Percentiles rank a stretch among this genome's conserved stretches.
phyloP scores from a whole-genome alignment of 1,139 yeast genomes.

The Pichia sp. region DNA sequence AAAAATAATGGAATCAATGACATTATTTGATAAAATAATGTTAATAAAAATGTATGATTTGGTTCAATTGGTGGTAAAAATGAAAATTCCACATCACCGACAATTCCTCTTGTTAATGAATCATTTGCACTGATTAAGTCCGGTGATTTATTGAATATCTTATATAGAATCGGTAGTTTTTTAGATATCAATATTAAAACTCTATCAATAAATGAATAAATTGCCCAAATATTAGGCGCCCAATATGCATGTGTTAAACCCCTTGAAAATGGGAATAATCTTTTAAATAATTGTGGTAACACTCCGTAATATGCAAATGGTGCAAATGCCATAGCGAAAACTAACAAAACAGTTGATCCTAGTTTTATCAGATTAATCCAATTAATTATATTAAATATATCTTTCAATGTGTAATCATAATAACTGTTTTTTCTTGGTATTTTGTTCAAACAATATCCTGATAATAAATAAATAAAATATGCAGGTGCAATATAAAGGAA shows the following conservation, averaged over 20 bases:
- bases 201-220: slow-evolving; percentile 82
- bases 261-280: slow-evolving; percentile 89
- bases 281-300: slow-evolving; percentile 53
- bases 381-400: slow-evolving; percentile 38
- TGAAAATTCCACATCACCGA: slow-evolving; percentile 81
- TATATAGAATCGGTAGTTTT: slow-evolving; percentile 18
- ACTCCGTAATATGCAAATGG: slow-evolving; percentile 69
- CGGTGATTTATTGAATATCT: slow-evolving; percentile 9
- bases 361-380: slow-evolving; percentile 58
- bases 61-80: slow-evolving; percentile 80
- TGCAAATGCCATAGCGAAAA: slow-evolving; percentile 65
- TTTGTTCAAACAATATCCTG: slow-evolving; percentile 59
- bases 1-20: slow-evolving; percentile 71
- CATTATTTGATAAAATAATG: slow-evolving; percentile 72
- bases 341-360: slow-evolving; percentile 56
- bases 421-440: slow-evolving; percentile 14
- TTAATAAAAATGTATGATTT: slow-evolving; percentile 63
- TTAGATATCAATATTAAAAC: slow-evolving; percentile 44
- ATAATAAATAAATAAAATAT: slow-evolving; percentile 68
- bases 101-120: slow-evolving; percentile 70
- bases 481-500: slow-evolving; percentile 93
- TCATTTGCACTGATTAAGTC: slow-evolving; percentile 1
- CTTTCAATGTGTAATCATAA: slow-evolving; percentile 18
- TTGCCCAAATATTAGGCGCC: slow-evolving; percentile 98
- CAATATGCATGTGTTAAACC: slow-evolving; percentile 97